Percentiles rank a stretch among this genome's conserved stretches.
These are phyloP conservation scores for Nyctanthes arbortristis DNA, from an alignment of 257 asterid genomes.

Conservation along the genomic window DNA sequence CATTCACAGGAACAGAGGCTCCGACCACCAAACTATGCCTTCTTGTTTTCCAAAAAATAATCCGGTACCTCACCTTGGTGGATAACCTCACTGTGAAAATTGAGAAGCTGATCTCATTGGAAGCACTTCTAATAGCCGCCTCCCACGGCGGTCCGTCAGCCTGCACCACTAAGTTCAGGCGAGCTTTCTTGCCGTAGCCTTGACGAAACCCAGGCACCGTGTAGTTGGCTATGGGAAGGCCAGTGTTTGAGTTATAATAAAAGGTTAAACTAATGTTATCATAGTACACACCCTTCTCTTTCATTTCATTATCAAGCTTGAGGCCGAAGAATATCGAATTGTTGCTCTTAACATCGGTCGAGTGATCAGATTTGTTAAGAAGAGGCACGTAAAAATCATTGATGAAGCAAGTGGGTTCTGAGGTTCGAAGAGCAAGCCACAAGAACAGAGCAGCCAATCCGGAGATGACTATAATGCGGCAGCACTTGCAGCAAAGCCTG, in stretches of 20 bases:
- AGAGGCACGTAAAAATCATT: conserved; percentile 21
- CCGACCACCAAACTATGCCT: conserved; percentile 16
- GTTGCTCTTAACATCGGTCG: conserved; percentile 17
- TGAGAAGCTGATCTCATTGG: conserved; percentile 17
- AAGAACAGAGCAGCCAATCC: conserved; percentile 2
- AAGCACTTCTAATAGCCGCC: conserved; percentile 14
- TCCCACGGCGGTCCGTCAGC: conserved; percentile 31
- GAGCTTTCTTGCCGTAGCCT: conserved; percentile 19
- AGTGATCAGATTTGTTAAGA: conserved; percentile 4
- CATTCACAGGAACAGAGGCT: conserved; percentile 14
- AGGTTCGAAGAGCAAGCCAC: conserved; percentile 10
- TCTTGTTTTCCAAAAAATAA: conserved; percentile 15
- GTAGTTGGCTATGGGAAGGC: conserved; percentile 6
- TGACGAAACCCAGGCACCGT: conserved; percentile 24
- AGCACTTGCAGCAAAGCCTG: not conserved
- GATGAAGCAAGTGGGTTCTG: conserved; percentile 21
- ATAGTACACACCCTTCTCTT: conserved; percentile 26
- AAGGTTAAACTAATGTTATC: conserved; percentile 19
- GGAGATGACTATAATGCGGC: not conserved
- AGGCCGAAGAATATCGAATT: conserved; percentile 28
- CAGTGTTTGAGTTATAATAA: conserved; percentile 19
- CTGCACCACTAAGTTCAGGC: conserved; percentile 12
- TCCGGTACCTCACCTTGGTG: conserved; percentile 20
- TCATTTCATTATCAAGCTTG: conserved; percentile 26
- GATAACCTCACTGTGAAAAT: conserved; percentile 23